Evolutionary conservation across 345 rosid genomes (phyloP), one percentile per base, ranked within the genome.

Genomic region (Conringia planisiliqua): DNA sequence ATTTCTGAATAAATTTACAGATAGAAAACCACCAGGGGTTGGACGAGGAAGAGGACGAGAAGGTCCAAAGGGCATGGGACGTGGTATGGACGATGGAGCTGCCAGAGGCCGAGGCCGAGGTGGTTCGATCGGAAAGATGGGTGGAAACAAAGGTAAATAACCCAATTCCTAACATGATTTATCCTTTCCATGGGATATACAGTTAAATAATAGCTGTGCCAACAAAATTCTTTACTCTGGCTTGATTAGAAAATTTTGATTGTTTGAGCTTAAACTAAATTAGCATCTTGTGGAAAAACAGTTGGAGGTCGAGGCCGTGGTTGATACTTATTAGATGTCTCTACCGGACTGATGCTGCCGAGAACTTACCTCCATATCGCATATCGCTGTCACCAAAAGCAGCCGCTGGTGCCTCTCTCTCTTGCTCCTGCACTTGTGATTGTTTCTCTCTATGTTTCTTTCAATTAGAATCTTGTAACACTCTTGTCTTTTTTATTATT

Each of bases 1-100:
- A 55, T 29, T 30, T 3, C 3, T 55, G 38, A 29, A 55, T n/a
- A 22, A 22, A 55, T 55, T 8, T 29, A 29, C 61, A 55, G 39
- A 55, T 55, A 55, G 61, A n/a, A 55, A 55, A 55, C 61, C 61
- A 55, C 61, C 61, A 14, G 61, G 61, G 12, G 61, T 55, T 55
- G 61, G 61, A n/a, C 18, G 61, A 55, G 61, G 61, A 8, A 55
- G 61, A 55, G 67, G 51, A 5, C 20, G 70, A 48, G 70, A 69
- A 54, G 75, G 76, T 44, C 48, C 76, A 51, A 78, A 61, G 39
- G 74, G 70, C 5, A 52, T 73, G 64, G 70, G 61, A 27, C 51
- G 40, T 67, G 74, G 71, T 39, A 55, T 55, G 38, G 61, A 55
- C 61, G 39, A 30, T 30, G 61, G 61, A 14, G 61, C 61, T 55